phyloP scores from a whole-genome alignment of 2,329 filamentous ascomycete species.

The Pseudogymnoascus sp. region DNA sequence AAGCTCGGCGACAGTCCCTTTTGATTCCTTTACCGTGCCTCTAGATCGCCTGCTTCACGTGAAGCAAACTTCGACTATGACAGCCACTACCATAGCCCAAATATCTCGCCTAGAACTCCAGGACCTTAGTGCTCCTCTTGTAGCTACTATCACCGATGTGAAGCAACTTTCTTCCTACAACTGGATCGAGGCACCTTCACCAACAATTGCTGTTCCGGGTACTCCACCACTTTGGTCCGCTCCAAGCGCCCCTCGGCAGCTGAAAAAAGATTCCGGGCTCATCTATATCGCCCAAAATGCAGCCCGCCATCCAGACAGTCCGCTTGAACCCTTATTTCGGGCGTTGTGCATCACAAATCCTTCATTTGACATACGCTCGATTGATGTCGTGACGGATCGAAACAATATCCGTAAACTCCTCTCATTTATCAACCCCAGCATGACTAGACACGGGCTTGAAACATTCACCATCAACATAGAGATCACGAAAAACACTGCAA shows the following conservation, averaged over 20 bases:
- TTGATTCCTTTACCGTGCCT: background rate
- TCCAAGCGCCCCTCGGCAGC: constrained; percentile 18
- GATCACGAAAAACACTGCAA: constrained; percentile 30
- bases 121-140: constrained; percentile 14
- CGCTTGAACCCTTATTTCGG: constrained; percentile 40
- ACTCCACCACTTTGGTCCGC: constrained; percentile 33
- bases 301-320: constrained; percentile 34
- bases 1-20: background rate
- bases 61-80: background rate
- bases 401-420: constrained; percentile 43
- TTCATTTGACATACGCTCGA: constrained; percentile 18
- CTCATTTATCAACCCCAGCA: constrained; percentile 32
- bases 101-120: constrained; percentile 22
- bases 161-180: constrained; percentile 41
- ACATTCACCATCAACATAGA: constrained; percentile 37
- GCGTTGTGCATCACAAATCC: constrained; percentile 33
- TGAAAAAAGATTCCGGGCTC: constrained; percentile 34
- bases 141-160: constrained; percentile 31
- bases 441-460: constrained; percentile 23
- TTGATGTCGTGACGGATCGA: constrained; percentile 33
- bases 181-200: constrained; percentile 35
- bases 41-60: background rate
- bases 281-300: constrained; percentile 39
- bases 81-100: constrained; percentile 30
- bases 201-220: constrained; percentile 40